Conservation (phyloP, 2,329 filamentous ascomycete genomes). For the Helicocarpus griseus region DNA sequence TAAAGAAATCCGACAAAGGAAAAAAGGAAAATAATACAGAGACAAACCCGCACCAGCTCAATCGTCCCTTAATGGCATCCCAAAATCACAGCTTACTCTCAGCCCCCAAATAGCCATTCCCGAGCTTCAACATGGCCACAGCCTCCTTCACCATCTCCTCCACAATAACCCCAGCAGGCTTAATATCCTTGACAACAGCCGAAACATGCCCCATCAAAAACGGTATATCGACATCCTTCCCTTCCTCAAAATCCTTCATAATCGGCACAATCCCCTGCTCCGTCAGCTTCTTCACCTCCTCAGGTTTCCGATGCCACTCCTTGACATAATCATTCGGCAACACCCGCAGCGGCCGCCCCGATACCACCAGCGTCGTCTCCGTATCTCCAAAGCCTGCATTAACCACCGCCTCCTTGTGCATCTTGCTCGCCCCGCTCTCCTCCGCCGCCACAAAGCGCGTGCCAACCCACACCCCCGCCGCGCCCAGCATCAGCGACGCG, state of each 20-base stretch:
- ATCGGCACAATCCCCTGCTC: conserved; percentile 70
- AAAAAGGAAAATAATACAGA: background rate
- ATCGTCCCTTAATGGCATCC: background rate
- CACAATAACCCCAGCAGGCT: conserved; percentile 78
- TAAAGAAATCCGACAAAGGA: background rate
- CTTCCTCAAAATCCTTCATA: conserved; percentile 71
- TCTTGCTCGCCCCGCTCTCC: conserved; percentile 70
- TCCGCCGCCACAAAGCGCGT: conserved; percentile 78
- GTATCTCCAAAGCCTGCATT: conserved; percentile 71
- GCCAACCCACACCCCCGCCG: conserved; percentile 84
- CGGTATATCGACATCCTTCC: conserved; percentile 72
- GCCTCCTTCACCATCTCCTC: conserved; percentile 79
- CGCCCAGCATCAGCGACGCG: conserved; percentile 75
- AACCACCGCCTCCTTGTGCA: conserved; percentile 79
- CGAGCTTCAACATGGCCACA: conserved; percentile 55
- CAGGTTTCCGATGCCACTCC: conserved; percentile 67
- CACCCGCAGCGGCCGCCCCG: conserved; percentile 70
- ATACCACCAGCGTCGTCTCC: conserved; percentile 69
- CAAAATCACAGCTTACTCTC: conserved; percentile 36
- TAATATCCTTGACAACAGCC: conserved; percentile 63
- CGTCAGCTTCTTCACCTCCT: conserved; percentile 66
- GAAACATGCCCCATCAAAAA: conserved; percentile 93
- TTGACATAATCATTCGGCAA: conserved; percentile 75
- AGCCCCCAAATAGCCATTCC: conserved; percentile 48
- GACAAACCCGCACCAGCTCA: background rate